A percentile compares a stretch with the other conserved stretches of the same genome.
Evolutionary conservation across 208 protist species (phyloP).

Genomic region (Leishmania guyanensis): DNA sequence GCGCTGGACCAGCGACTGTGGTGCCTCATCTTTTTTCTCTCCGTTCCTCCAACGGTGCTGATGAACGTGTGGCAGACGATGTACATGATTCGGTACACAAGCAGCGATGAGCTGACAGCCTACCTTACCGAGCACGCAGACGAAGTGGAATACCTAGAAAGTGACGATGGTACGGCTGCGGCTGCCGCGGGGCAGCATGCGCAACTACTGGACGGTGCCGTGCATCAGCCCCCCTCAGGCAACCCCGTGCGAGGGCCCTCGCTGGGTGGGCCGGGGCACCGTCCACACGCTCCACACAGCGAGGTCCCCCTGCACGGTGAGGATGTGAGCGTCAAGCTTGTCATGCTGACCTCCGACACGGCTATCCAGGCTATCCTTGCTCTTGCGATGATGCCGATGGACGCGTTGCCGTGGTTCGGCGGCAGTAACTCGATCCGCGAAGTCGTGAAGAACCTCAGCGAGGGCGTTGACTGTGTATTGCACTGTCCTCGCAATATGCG

Average conservation of each 20-base stretch:
- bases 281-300: neutral
- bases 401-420: conserved; percentile 64
- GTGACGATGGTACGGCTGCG: neutral
- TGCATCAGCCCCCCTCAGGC: neutral
- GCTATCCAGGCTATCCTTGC: conserved; percentile 39
- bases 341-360: conserved; percentile 55
- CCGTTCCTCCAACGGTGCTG: conserved; percentile 61
- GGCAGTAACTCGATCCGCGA: conserved; percentile 38
- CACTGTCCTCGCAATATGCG: conserved; percentile 59
- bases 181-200: neutral
- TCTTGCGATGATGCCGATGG: conserved; percentile 45
- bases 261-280: neutral
- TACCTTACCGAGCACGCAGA: conserved; percentile 15
- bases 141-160: neutral
- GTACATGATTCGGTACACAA: conserved; percentile 76
- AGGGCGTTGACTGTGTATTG: conserved; percentile 46
- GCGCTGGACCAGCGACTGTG: conserved; percentile 36
- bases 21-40: conserved; percentile 77
- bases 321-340: conserved; percentile 58
- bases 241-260: neutral
- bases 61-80: conserved; percentile 77
- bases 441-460: conserved; percentile 39
- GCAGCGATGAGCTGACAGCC: conserved; percentile 22
- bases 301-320: conserved; percentile 36
- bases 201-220: neutral